A percentile compares a stretch with the other conserved stretches of the same genome.
Evolutionary conservation across 164 flowering plant species (phyloP).

Genomic region (Vitis labrusca): DNA sequence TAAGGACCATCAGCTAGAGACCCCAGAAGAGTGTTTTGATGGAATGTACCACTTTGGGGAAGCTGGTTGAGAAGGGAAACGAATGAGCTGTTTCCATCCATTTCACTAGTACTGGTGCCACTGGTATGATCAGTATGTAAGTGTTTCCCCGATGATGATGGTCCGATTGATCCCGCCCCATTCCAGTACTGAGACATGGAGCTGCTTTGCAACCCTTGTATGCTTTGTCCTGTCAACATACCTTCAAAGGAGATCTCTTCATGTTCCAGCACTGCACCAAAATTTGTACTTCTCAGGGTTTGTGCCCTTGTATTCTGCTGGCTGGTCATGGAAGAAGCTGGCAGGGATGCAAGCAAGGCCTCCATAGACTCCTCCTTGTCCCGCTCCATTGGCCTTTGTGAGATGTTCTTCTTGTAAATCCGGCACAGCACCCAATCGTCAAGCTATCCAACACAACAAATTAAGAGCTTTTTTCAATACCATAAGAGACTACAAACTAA

Average conservation of each 20-base stretch:
- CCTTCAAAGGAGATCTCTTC: slow-evolving; percentile 28
- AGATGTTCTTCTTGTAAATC: slow-evolving; percentile 49
- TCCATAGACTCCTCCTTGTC: slow-evolving; percentile 31
- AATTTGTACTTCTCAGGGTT: slow-evolving; percentile 1
- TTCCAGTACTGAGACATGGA: slow-evolving; percentile 32
- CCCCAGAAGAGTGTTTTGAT: slow-evolving; percentile 37
- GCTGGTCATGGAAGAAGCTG: background rate
- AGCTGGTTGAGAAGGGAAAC: slow-evolving; percentile 44
- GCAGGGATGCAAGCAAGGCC: slow-evolving; percentile 17
- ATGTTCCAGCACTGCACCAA: slow-evolving; percentile 23
- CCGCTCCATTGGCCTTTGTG: slow-evolving; percentile 27
- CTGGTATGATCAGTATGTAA: slow-evolving; percentile 29
- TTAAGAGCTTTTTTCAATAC: background rate
- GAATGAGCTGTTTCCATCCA: slow-evolving; percentile 22
- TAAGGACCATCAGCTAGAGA: slow-evolving; percentile 47
- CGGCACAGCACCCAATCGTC: slow-evolving; percentile 65
- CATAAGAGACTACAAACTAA: background rate
- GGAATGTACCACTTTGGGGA: slow-evolving; percentile 32
- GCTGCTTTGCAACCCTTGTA: background rate
- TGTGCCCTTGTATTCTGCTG: background rate
- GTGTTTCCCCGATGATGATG: slow-evolving; percentile 21
- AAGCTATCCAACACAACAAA: slow-evolving; percentile 23
- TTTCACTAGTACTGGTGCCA: slow-evolving; percentile 1
- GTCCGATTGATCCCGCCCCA: slow-evolving; percentile 3
- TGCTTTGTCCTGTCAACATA: slow-evolving; percentile 12